Percentiles rank a stretch among this genome's conserved stretches.
phyloP scores from a whole-genome alignment of 2,329 filamentous ascomycete genomes.

The Aspergillus luchuensis region DNA sequence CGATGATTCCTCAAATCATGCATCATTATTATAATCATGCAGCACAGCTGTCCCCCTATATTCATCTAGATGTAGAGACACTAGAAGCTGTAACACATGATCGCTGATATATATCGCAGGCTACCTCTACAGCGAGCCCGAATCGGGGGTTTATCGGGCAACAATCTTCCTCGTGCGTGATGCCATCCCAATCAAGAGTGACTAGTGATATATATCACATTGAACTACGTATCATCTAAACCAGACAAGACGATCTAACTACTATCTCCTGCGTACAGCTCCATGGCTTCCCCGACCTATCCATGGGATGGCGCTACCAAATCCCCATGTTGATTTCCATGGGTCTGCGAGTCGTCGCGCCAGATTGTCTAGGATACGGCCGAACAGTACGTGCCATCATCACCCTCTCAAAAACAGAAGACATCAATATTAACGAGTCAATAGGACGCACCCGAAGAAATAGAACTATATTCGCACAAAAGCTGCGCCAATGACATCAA shows the following conservation, averaged over 20 bases:
- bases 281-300: conserved; percentile 82
- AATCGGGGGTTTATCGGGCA: conserved; percentile 46
- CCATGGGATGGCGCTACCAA: conserved; percentile 86
- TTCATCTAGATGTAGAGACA: neutral
- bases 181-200: neutral
- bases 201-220: neutral
- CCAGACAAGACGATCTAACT: neutral
- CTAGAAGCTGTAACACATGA: neutral
- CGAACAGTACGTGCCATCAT: conserved; percentile 57
- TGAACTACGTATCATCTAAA: neutral
- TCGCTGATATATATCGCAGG: conserved; percentile 34
- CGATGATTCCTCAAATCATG: neutral
- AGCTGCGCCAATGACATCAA: conserved; percentile 73
- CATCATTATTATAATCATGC: neutral
- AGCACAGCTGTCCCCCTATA: neutral
- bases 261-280: conserved; percentile 43
- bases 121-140: conserved; percentile 56
- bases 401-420: neutral
- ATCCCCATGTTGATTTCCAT: conserved; percentile 73
- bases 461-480: conserved; percentile 70
- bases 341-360: conserved; percentile 76
- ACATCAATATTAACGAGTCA: conserved; percentile 36
- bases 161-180: conserved; percentile 57
- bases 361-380: conserved; percentile 86
- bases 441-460: conserved; percentile 61